Evolutionary conservation across 768 basidiomycete species (phyloP).

Genomic region (Tricholoma sp.): DNA sequence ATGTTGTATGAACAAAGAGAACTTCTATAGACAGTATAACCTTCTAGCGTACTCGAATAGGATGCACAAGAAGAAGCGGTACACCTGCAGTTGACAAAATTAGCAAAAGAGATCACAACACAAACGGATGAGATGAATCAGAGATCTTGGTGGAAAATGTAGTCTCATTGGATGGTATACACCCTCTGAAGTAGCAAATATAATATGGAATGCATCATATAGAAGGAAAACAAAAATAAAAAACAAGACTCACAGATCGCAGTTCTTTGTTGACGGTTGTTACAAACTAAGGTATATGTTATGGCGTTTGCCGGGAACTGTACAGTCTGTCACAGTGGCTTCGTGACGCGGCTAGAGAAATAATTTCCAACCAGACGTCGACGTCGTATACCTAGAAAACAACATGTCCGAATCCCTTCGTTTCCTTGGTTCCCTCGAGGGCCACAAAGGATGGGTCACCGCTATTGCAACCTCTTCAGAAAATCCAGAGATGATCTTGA

Average conservation of each 20-base stretch:
- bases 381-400: conserved; percentile 27
- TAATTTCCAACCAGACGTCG: conserved; percentile 22
- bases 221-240: background rate
- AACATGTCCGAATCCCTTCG: conserved; percentile 82
- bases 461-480: conserved; percentile 97
- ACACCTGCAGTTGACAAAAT: background rate
- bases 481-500: conserved; percentile 99
- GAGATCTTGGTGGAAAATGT: conserved; percentile 79
- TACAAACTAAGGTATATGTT: conserved; percentile 2
- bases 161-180: conserved; percentile 58
- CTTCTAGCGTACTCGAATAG: background rate
- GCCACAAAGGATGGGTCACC: conserved; percentile 97
- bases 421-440: conserved; percentile 87
- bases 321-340: conserved; percentile 69
- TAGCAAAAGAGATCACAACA: too few relatives aligned
- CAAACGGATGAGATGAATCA: conserved; percentile 34
- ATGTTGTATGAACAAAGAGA: background rate
- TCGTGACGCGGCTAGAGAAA: conserved; percentile 36
- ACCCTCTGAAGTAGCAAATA: conserved; percentile 94
- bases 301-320: conserved; percentile 41
- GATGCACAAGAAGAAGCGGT: background rate
- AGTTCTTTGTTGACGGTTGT: background rate
- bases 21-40: background rate
- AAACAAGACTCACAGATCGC: background rate
- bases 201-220: conserved; percentile 38